Evolutionary conservation across 257 asterid species (phyloP).

Genomic region (Nicotiana tomentosiformis): DNA sequence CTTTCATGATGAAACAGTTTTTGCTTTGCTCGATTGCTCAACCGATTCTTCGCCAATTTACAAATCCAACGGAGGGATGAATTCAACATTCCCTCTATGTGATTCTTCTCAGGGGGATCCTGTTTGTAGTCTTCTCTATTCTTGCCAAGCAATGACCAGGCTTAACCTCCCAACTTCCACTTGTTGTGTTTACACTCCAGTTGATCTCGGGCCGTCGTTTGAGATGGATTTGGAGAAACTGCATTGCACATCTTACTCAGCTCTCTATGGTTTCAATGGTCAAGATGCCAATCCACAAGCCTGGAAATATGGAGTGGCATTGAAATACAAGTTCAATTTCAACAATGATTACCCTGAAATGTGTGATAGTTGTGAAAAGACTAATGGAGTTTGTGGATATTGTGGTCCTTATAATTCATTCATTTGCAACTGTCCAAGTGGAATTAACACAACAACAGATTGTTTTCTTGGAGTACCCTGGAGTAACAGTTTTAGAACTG

Average conservation of each 20-base stretch:
- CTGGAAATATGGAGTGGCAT: conserved; percentile 70
- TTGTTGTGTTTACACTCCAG: conserved; percentile 79
- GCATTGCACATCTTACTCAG: conserved; percentile 60
- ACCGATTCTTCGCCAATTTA: conserved; percentile 41
- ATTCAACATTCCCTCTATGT: conserved; percentile 44
- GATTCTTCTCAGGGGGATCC: conserved; percentile 45
- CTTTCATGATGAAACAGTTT: conserved; percentile 54
- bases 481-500: conserved; percentile 33
- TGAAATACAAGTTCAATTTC: conserved; percentile 66
- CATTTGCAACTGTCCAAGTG: conserved; percentile 61
- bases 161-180: conserved; percentile 44
- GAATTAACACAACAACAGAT: conserved; percentile 53
- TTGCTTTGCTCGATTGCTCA: conserved; percentile 64
- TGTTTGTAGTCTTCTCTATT: conserved; percentile 44
- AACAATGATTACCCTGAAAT: conserved; percentile 58
- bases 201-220: conserved; percentile 79
- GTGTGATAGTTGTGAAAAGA: conserved; percentile 70
- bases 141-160: conserved; percentile 58
- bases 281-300: conserved; percentile 49
- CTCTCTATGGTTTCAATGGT: conserved; percentile 50
- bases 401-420: conserved; percentile 37
- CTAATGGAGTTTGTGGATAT: conserved; percentile 73
- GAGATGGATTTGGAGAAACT: conserved; percentile 65
- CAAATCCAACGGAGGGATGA: conserved; percentile 20
- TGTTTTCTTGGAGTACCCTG: conserved; percentile 50